Conservation (phyloP, 2,329 filamentous ascomycete genomes). For the Cladosporium colombiae region DNA sequence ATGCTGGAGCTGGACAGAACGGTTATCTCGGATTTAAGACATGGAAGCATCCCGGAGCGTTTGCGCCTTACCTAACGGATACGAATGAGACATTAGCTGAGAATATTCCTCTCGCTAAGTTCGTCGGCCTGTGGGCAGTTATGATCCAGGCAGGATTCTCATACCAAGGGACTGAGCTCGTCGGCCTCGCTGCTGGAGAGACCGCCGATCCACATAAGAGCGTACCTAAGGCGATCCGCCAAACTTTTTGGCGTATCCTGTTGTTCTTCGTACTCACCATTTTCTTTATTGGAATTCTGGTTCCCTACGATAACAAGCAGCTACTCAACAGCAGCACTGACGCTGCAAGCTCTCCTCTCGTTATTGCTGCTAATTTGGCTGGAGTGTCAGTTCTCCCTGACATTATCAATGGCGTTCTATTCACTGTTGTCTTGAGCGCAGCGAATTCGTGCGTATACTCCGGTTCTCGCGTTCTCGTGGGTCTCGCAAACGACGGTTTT, state of each 20-base stretch:
- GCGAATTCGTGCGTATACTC: slow-evolving; percentile 70
- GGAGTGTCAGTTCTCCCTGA: slow-evolving; percentile 61
- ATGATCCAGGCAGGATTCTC: slow-evolving; percentile 60
- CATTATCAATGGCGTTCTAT: slow-evolving; percentile 70
- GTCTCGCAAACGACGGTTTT: slow-evolving; percentile 63
- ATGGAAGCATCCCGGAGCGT: slow-evolving; percentile 40
- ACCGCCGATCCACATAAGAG: slow-evolving; percentile 55
- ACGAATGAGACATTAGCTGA: slow-evolving; percentile 3
- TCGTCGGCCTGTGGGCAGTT: slow-evolving; percentile 56
- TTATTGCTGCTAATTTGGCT: slow-evolving; percentile 63
- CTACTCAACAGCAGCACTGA: slow-evolving; percentile 43
- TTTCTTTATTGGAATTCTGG: slow-evolving; percentile 39
- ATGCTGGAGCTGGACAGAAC: slow-evolving; percentile 46
- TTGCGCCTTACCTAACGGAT: slow-evolving; percentile 35
- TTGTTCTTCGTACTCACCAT: slow-evolving; percentile 42
- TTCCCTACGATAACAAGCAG: slow-evolving; percentile 37
- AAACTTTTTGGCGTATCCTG: slow-evolving; percentile 40
- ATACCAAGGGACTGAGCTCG: slow-evolving; percentile 57
- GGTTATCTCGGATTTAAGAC: slow-evolving; percentile 64
- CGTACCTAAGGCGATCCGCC: slow-evolving; percentile 38
- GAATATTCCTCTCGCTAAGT: slow-evolving; percentile 35
- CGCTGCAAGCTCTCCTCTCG: slow-evolving; percentile 63
- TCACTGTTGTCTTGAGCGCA: slow-evolving; percentile 69
- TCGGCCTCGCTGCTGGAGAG: slow-evolving; percentile 55
- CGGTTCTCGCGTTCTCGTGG: slow-evolving; percentile 67